phyloP scores from a whole-genome alignment of 2,329 filamentous ascomycete species.

The Phialophora verrucosa region DNA sequence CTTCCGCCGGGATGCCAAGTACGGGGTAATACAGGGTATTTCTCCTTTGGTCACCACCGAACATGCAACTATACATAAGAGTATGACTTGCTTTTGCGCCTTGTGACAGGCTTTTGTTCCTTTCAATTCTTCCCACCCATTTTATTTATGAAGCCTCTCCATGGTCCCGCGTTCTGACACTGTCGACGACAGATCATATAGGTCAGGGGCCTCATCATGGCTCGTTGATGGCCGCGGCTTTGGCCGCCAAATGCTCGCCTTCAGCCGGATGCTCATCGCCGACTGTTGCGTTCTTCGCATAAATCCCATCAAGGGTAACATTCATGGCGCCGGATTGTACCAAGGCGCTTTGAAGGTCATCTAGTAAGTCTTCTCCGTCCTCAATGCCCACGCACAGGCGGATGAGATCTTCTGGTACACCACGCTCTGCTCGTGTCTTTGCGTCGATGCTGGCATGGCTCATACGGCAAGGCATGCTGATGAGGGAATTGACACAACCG shows the following conservation, averaged over 20 bases:
- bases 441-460: slow-evolving; percentile 98
- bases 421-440: slow-evolving; percentile 84
- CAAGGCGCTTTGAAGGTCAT: slow-evolving; percentile 87
- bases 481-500: slow-evolving; percentile 96
- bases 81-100: slow-evolving; percentile 1
- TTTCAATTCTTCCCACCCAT: not conserved
- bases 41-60: not conserved
- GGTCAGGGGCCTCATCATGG: slow-evolving; percentile 24
- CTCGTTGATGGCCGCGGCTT: slow-evolving; percentile 37
- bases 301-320: slow-evolving; percentile 81
- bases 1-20: not conserved
- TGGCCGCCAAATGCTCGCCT: slow-evolving; percentile 35
- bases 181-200: not conserved
- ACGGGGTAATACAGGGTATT: not conserved
- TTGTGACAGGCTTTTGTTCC: not conserved
- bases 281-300: slow-evolving; percentile 56
- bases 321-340: slow-evolving; percentile 93
- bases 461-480: slow-evolving; percentile 99
- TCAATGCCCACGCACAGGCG: slow-evolving; percentile 95
- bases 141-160: not conserved
- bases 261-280: slow-evolving; percentile 32
- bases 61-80: not conserved
- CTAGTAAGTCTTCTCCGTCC: slow-evolving; percentile 86
- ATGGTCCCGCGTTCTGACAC: not conserved
- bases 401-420: slow-evolving; percentile 97